Evolutionary conservation across 2,329 filamentous ascomycete species (phyloP).

Genomic region (Trichophyton equinum): DNA sequence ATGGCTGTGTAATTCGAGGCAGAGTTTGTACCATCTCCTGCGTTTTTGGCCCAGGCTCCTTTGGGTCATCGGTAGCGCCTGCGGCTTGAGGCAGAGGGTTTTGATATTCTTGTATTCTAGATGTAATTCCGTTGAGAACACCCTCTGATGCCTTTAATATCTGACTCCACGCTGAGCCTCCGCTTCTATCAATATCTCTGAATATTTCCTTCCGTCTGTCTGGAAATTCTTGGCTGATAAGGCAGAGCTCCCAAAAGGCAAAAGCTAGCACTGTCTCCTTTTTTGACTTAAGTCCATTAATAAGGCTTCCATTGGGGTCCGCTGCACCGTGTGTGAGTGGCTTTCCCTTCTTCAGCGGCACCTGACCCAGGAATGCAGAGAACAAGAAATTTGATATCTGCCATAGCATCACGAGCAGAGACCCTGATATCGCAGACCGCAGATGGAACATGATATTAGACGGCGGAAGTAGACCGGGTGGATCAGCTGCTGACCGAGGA

Average conservation of each 20-base stretch:
- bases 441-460: slow-evolving; percentile 45
- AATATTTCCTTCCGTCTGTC: slow-evolving; percentile 72
- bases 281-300: slow-evolving; percentile 73
- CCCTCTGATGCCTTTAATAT: slow-evolving; percentile 57
- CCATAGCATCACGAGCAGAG: slow-evolving; percentile 61
- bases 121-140: slow-evolving; percentile 54
- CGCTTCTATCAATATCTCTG: slow-evolving; percentile 71
- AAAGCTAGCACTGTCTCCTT: slow-evolving; percentile 68
- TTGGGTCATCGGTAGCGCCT: neutral
- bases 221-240: slow-evolving; percentile 63
- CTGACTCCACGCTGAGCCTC: slow-evolving; percentile 70
- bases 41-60: slow-evolving; percentile 10
- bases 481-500: slow-evolving; percentile 53
- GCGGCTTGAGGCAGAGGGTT: slow-evolving; percentile 29
- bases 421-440: slow-evolving; percentile 49
- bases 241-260: slow-evolving; percentile 79
- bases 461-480: slow-evolving; percentile 44
- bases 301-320: slow-evolving; percentile 79
- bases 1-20: slow-evolving; percentile 38
- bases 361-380: slow-evolving; percentile 63
- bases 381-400: slow-evolving; percentile 65
- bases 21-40: slow-evolving; percentile 31
- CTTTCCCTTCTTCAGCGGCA: slow-evolving; percentile 71
- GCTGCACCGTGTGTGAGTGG: slow-evolving; percentile 75
- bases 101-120: slow-evolving; percentile 52